Conservation (phyloP, 1,284 basidiomycete species). For the Salmacisia buchloeana region DNA sequence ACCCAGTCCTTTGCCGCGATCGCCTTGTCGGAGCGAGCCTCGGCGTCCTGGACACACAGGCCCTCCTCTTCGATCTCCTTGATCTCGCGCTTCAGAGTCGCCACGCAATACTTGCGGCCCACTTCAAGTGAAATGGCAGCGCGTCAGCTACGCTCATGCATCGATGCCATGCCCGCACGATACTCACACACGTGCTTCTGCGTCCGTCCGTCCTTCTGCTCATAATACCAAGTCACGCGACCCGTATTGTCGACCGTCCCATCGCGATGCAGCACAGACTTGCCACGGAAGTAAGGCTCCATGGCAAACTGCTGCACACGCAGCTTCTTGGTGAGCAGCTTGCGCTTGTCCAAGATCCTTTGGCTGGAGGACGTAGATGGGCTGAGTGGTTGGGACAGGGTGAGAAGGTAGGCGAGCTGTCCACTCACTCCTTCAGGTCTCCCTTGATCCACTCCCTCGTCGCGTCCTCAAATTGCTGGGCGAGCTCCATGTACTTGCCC, state of each 20-base stretch:
- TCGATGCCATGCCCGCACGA: neutral
- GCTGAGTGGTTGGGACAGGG: neutral
- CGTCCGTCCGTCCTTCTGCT: slow-evolving; percentile 38
- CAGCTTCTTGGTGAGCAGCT: slow-evolving; percentile 45
- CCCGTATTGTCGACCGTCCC: slow-evolving; percentile 48
- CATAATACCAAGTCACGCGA: slow-evolving; percentile 42
- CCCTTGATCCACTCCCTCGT: slow-evolving; percentile 46
- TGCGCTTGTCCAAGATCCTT: slow-evolving; percentile 30
- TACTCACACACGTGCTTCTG: slow-evolving; percentile 25
- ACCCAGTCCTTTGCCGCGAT: slow-evolving; percentile 17
- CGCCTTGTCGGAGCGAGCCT: slow-evolving; percentile 16
- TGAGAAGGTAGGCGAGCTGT: neutral
- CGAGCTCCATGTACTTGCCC: slow-evolving; percentile 39
- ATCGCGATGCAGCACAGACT: slow-evolving; percentile 47
- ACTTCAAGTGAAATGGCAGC: slow-evolving; percentile 10
- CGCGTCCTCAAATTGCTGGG: slow-evolving; percentile 42
- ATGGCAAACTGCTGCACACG: slow-evolving; percentile 48
- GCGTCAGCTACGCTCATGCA: neutral
- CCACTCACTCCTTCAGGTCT: slow-evolving; percentile 22
- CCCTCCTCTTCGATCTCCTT: slow-evolving; percentile 32
- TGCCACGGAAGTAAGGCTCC: slow-evolving; percentile 48
- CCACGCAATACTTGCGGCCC: slow-evolving; percentile 30
- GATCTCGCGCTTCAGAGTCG: slow-evolving; percentile 36
- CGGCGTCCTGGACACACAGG: slow-evolving; percentile 13
- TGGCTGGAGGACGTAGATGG: slow-evolving; percentile 7